Evolutionary conservation across 139 green algal species (phyloP).

Genomic region (Desmodesmus armatus): DNA sequence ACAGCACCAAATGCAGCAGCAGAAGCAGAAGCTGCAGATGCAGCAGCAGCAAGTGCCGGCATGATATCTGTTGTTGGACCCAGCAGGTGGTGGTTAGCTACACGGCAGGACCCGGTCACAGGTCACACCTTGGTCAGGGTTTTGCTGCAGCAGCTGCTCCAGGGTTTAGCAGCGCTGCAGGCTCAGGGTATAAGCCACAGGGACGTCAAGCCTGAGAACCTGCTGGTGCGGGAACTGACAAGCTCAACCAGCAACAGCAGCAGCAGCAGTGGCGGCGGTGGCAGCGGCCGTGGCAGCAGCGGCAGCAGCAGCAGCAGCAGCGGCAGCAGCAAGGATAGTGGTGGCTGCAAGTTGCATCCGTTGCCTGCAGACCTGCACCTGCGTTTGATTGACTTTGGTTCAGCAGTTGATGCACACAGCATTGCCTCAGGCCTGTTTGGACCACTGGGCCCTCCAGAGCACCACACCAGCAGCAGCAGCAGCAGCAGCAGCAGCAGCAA

Average conservation of each 20-base stretch:
- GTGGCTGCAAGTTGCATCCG: background rate
- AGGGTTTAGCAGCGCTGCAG: constrained; percentile 67
- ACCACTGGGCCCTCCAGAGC: background rate
- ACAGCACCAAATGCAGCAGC: background rate
- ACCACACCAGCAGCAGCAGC: no score
- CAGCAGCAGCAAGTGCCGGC: background rate
- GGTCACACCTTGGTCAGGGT: constrained; percentile 2
- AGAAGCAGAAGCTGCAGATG: background rate
- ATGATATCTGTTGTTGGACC: constrained; percentile 65
- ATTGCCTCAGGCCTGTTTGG: constrained; percentile 16
- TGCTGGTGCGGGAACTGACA: constrained; percentile 59
- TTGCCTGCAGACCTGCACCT: constrained; percentile 49
- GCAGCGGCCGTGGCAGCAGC: background rate
- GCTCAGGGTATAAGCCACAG: constrained; percentile 73
- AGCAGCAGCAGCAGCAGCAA: background rate
- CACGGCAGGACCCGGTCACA: no score
- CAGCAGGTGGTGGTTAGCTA: constrained; percentile 66
- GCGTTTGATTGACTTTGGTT: constrained; percentile 84
- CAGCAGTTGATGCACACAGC: constrained; percentile 65
- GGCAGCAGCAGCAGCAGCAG: constrained; percentile 17
- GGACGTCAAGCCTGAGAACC: constrained; percentile 82
- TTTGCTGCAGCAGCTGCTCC: constrained; percentile 72
- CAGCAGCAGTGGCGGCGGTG: background rate
- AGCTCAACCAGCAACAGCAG: background rate
- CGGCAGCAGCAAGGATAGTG: background rate